phyloP scores from a whole-genome alignment of 352 stramenopile species.

The Globisporangium radiosum region DNA sequence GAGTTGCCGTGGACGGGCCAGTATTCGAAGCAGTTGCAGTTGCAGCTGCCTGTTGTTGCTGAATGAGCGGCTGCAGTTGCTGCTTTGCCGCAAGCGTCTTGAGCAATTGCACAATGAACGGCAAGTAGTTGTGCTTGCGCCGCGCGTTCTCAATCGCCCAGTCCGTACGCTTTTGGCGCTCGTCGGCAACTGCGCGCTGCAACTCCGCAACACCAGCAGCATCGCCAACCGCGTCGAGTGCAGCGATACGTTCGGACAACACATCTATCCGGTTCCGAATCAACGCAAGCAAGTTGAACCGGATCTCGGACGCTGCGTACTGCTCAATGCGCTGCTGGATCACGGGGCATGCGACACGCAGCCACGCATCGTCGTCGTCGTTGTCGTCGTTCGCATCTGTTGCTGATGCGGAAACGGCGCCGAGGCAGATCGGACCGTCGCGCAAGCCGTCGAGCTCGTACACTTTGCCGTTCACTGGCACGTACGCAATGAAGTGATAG shows the following conservation, averaged over 20 bases:
- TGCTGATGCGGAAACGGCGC: slow-evolving; percentile 23
- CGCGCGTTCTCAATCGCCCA: slow-evolving; percentile 90
- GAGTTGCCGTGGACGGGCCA: no score
- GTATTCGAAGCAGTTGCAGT: no score
- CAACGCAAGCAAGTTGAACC: slow-evolving; percentile 96
- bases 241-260: slow-evolving; percentile 36
- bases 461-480: slow-evolving; percentile 82
- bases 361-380: slow-evolving; percentile 51
- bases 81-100: slow-evolving; percentile 89
- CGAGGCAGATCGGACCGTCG: slow-evolving; percentile 86
- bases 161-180: slow-evolving; percentile 65
- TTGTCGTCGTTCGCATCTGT: no score
- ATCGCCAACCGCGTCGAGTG: slow-evolving; percentile 25
- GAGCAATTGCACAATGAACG: slow-evolving; percentile 92
- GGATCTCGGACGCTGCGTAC: slow-evolving; percentile 89
- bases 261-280: slow-evolving; percentile 76
- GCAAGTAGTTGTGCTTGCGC: slow-evolving; percentile 96
- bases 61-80: slow-evolving; percentile 72
- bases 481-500: slow-evolving; percentile 97
- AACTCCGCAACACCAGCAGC: slow-evolving; percentile 33
- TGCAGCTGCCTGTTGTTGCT: slow-evolving; percentile 44
- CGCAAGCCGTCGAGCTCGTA: slow-evolving; percentile 96
- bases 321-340: slow-evolving; percentile 93
- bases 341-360: slow-evolving; percentile 83
- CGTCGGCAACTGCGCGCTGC: slow-evolving; percentile 36